Base-by-base conservation (phyloP, 208 protist genomes). In the Wallacemonas sp. region DNA sequence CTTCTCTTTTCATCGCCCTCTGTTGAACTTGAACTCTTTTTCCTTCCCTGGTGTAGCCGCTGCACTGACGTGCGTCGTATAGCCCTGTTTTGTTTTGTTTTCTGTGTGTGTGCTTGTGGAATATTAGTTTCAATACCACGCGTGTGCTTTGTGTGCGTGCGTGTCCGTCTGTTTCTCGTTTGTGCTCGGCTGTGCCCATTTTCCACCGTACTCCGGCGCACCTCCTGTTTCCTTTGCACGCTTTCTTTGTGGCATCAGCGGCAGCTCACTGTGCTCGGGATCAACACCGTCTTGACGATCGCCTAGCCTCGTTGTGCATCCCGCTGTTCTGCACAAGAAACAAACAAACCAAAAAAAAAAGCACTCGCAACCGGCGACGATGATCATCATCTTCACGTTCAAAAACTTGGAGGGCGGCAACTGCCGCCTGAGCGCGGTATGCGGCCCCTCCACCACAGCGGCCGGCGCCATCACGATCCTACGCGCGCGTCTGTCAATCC, bases 351-450 rank as follows among this genome's bases (percentile, higher is more conserved):
- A n/a, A n/a, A n/a, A n/a, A n/a, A n/a, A n/a, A n/a, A n/a, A n/a
- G n/a, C n/a, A n/a, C n/a, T n/a, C n/a, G n/a, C n/a, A n/a, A n/a
- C n/a, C 16, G 49, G 5, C 20, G 25, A 57, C 31, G 2, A 84
- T 84, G 79, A 84, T 84, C 50, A 54, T 84, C 46, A 28, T 81
- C 5, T 81, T 84, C 32, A 57, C 65, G 50, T 64, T 84, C 8
- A 31, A 54, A 8, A 68, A 81, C 45, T 61, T 54, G 18, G 23
- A 38, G 2, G 79, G 74, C 0, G 29, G 12, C 2, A 1, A 39
- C 23, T 67, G 65, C 26, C 74, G 79, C 4, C 33, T 67, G 23
- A 78, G 57, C 16, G 54, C 65, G n/a, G 61, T 74, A 3, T 77
- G 74, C 32, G 57, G 61, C 0, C 79, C 79, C 22, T 72, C 79